Evolutionary conservation across 2,329 filamentous ascomycete genomes (phyloP), one percentile per base, ranked within the genome.

Genomic region (Bimuria novae-zelandiae): DNA sequence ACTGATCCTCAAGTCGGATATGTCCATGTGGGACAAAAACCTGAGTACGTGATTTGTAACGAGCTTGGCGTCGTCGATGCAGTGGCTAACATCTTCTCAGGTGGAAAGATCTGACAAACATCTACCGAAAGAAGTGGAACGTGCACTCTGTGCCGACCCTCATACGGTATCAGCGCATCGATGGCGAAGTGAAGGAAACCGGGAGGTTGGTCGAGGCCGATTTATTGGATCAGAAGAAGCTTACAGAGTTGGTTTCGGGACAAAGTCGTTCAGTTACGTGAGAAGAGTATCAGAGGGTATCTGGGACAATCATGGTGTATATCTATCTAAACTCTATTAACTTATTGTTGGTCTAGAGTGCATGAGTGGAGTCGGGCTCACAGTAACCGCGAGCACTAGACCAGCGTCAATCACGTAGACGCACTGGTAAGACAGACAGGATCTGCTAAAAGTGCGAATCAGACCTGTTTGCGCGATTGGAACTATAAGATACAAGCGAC

Each of bases 21-120:
- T 25, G 55, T 58, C 7, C 46, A 55, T 42, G 55, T 55, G 29
- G 55, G 55, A 7, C 52, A 53, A 22, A 55, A 46, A 32, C 42
- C 49, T 1, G 55, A 58, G 55, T 58, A 51, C 11, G 55, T 53
- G 25, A 23, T 12, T 2, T 33, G 17, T 19, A n/a, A n/a, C 22
- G n/a, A 19, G n/a, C 16, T 17, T 36, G n/a, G 11, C 8, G 17
- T 27, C 12, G 1, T 3, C 7, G n/a, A 27, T 10, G n/a, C 7
- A 21, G 2, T 19, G 27, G 29, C 46, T 49, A 25, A 41, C 5
- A 29, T 22, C 22, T 10, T 2, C 19, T 5, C 10, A 52, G 49
- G 36, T 52, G 37, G 32, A 52, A 52, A 19, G 49, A 52, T 4
- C 17, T 41, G 29, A 21, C 33, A 5, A 52, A 52, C 32, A 12